phyloP scores from a whole-genome alignment of 306 rosid species.

The Geum urbanum region DNA sequence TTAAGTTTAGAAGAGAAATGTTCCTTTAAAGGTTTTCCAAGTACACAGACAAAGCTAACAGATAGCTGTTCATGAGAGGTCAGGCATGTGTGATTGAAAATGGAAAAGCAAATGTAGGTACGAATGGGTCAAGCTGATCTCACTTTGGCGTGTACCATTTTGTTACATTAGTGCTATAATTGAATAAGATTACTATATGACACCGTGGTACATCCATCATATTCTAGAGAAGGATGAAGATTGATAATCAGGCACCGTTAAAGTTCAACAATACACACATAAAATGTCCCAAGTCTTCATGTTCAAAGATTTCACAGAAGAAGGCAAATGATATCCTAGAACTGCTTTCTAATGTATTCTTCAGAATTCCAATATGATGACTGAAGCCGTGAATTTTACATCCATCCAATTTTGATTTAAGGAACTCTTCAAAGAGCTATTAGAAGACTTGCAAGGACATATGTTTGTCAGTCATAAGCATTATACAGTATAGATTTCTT shows the following conservation, averaged over 20 bases:
- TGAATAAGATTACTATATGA: background rate
- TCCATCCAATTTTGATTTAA: background rate
- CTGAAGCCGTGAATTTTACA: background rate
- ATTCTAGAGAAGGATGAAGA: constrained; percentile 2
- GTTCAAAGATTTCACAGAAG: background rate
- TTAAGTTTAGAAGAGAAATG: background rate
- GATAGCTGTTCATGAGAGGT: background rate
- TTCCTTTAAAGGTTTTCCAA: background rate
- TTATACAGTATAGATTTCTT: background rate
- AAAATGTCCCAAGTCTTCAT: background rate
- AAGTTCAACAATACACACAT: background rate
- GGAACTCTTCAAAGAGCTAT: background rate
- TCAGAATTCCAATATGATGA: background rate
- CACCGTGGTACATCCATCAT: background rate
- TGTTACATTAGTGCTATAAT: background rate
- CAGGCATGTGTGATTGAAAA: background rate
- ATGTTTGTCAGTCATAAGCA: background rate
- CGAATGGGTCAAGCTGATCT: background rate
- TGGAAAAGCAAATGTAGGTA: background rate
- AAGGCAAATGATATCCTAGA: background rate
- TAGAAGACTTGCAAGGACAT: background rate
- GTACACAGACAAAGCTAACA: background rate
- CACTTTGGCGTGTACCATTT: background rate
- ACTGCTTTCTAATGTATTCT: background rate
- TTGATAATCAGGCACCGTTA: background rate